phyloP scores from a whole-genome alignment of 306 rosid genomes.

The Acacia acuminata region DNA sequence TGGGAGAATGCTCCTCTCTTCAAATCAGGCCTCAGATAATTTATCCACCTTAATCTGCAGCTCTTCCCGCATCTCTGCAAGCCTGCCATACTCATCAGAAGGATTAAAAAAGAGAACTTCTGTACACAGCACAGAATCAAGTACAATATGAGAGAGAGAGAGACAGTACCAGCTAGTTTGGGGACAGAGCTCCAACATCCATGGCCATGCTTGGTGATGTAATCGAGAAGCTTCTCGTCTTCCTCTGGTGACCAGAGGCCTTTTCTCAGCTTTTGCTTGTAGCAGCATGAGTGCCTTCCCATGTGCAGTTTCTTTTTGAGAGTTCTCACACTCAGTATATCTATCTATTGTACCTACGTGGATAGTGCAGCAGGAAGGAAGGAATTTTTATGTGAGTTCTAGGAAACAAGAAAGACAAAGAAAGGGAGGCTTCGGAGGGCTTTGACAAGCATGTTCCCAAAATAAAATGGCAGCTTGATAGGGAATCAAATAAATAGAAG shows the following conservation, averaged over 20 bases:
- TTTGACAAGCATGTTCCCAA: constrained; percentile 38
- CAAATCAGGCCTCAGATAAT: constrained; percentile 93
- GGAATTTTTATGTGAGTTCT: constrained; percentile 30
- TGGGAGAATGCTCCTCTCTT: constrained; percentile 94
- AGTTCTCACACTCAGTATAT: background rate
- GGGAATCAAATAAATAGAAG: constrained; percentile 60
- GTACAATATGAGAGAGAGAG: background rate
- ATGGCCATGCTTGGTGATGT: constrained; percentile 89
- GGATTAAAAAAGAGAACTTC: background rate
- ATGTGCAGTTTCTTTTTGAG: constrained; percentile 42
- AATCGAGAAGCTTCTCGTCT: constrained; percentile 90
- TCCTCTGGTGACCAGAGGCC: constrained; percentile 99
- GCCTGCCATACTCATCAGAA: constrained; percentile 44
- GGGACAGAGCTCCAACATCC: constrained; percentile 99
- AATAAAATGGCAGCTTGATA: constrained; percentile 62
- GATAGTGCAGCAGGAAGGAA: background rate
- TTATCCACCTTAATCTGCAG: constrained; percentile 95
- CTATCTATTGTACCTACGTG: constrained; percentile 19
- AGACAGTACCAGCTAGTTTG: constrained; percentile 72
- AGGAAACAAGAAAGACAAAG: constrained; percentile 37
- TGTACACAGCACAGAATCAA: background rate
- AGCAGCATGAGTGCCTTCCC: constrained; percentile 98
- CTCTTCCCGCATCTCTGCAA: constrained; percentile 94
- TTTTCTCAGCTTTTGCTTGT: constrained; percentile 95
- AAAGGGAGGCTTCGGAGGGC: constrained; percentile 23